phyloP scores from a whole-genome alignment of 805 yeast genomes.

The Priceomyces carsonii region DNA sequence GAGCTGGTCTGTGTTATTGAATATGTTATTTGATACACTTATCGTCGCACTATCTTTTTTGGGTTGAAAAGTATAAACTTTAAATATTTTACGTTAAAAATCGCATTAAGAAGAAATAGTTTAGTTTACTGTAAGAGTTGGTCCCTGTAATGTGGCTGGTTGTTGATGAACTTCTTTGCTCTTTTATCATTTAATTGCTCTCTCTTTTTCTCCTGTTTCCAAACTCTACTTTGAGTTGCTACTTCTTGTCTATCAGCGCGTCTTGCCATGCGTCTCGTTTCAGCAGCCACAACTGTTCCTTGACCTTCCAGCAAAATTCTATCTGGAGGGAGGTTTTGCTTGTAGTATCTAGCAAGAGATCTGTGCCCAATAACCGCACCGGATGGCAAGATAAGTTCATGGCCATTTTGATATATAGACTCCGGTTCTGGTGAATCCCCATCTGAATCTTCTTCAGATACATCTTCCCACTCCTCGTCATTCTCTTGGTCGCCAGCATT shows the following conservation, averaged over 20 bases:
- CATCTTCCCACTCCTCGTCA: constrained; percentile 41
- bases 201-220: constrained; percentile 56
- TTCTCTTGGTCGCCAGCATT: constrained; percentile 31
- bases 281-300: constrained; percentile 49
- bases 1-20: constrained; percentile 66
- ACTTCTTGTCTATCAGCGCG: constrained; percentile 40
- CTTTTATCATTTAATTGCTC: constrained; percentile 54
- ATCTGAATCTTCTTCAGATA: constrained; percentile 28
- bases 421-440: constrained; percentile 24
- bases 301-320: constrained; percentile 46
- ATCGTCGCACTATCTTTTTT: constrained; percentile 32
- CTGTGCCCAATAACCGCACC: constrained; percentile 47
- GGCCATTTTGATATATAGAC: constrained; percentile 34
- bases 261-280: constrained; percentile 51
- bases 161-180: constrained; percentile 71
- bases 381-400: constrained; percentile 42
- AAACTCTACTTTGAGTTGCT: constrained; percentile 53
- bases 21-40: constrained; percentile 39
- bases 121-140: constrained; percentile 32
- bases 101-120: background rate
- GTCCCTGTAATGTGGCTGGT: constrained; percentile 69
- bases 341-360: constrained; percentile 42
- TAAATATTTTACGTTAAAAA: constrained; percentile 1
- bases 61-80: constrained; percentile 1
- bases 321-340: constrained; percentile 46